Evolutionary conservation across 1,284 basidiomycete species (phyloP), one percentile per base, ranked within the genome.

Genomic region (Trichosporon ovoides): DNA sequence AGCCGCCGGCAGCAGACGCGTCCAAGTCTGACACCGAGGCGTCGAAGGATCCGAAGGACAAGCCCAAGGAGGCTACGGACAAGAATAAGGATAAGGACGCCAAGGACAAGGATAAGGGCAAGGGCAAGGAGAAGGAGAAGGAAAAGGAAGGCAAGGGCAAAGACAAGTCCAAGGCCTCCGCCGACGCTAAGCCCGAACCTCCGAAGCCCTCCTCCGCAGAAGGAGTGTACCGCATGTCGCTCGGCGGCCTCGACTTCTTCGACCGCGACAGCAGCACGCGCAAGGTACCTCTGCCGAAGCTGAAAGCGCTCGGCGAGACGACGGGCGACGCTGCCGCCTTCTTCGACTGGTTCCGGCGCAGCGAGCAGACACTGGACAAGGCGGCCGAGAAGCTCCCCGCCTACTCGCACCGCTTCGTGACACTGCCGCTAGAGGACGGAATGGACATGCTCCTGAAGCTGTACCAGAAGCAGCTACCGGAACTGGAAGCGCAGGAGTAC

Each of bases 321-420:
- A 91, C 90, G 0, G 88, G 88, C 2, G 88, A 91, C 68, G 87
- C 91, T 11, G 89, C 72, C 38, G 70, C 68, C 40, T 86, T 88
- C 43, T n/a, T 46, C 24, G 43, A 46, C 43, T 46, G 43, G 43
- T 31, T 31, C 28, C 28, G 28, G 28, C 28, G 43, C 43, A 10
- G 24, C 43, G 87, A 87, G 78, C 83, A 89, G 38, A 68, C 87
- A 84, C 68, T 89, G 33, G 87, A 88, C 1, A 86, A 88, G 74
- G 89, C 84, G 64, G 77, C 91, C 49, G 87, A 88, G 68, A 87
- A 90, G 55, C 71, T 92, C 18, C 91, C 90, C 1, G 86, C 87
- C 63, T 89, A 89, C 67, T 87, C 91, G 48, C 85, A 93, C 66
- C 88, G 91, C 73, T 91, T 90, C 66, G 90, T 89, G 10, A 89